phyloP scores from a whole-genome alignment of 805 yeast species.

The Phaffomyces thermotolerans region DNA sequence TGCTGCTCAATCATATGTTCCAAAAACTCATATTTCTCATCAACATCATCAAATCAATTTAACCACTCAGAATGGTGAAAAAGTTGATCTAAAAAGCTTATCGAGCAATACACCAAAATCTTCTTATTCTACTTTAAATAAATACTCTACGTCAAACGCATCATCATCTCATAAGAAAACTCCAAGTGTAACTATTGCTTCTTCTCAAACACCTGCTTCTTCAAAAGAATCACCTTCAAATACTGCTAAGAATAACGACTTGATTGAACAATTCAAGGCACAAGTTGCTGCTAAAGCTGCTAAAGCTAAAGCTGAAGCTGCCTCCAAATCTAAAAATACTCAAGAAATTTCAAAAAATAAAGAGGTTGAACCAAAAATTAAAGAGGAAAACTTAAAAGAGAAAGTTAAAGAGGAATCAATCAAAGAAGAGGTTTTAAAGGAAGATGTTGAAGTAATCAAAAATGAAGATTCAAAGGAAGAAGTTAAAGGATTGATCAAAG shows the following conservation, averaged over 20 bases:
- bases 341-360: constrained; percentile 3
- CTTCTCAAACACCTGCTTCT: constrained; percentile 11
- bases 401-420: constrained; percentile 13
- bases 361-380: constrained; percentile 1
- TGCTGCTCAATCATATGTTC: constrained; percentile 2
- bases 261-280: constrained; percentile 10
- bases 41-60: constrained; percentile 14
- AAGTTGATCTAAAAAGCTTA: constrained; percentile 17
- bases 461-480: constrained; percentile 17
- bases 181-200: constrained; percentile 10
- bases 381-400: constrained; percentile 18
- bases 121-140: constrained; percentile 9
- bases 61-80: constrained; percentile 21
- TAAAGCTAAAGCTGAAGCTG: constrained; percentile 16
- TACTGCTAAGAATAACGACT: background rate
- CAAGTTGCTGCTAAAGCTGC: constrained; percentile 17
- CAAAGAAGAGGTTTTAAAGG: constrained; percentile 3
- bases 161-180: constrained; percentile 1
- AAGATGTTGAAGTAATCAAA: constrained; percentile 3
- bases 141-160: constrained; percentile 13
- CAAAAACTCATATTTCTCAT: constrained; percentile 2
- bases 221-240: constrained; percentile 1
- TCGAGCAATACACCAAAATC: constrained; percentile 18
- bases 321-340: constrained; percentile 4
- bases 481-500: constrained; percentile 13